Base-by-base conservation (phyloP, 495 filamentous ascomycete genomes). In the Neurospora sp. region DNA sequence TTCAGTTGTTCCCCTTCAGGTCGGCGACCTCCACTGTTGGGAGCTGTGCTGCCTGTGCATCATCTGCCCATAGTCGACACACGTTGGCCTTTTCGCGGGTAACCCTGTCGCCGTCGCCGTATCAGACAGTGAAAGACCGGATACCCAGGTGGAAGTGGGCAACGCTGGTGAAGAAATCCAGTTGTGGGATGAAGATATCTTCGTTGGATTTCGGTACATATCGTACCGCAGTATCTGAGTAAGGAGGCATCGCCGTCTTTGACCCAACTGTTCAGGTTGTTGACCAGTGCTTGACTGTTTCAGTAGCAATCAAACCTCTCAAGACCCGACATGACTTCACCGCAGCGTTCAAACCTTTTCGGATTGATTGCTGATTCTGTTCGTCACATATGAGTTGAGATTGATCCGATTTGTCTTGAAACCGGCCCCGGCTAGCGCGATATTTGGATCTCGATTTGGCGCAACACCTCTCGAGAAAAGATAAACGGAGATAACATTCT, bases 401-500 rank as follows among this genome's bases (percentile, higher is more conserved):
- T 35, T 61, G 53, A 61, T 66, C 53, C 18, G 53, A 18, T 66
- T 66, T 66, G 22, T 66, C 53, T 66, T 66, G 53, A 66, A 35
- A 66, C 53, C 27, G 14, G 53, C 53, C 53, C 53, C 14, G 6
- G 42, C 37, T 69, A 69, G 61, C 38, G 73, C 31, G 70, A 66
- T 72, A 72, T 68, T 44, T 46, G 69, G 72, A 78, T 76, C 76
- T 76, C 75, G 75, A 78, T 78, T 73, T 69, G 70, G 74, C 59
- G 69, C 73, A 59, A 37, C 75, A 46, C 70, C 66, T 66, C 53
- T 61, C 14, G 53, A 66, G 27, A 66, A 66, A 61, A 66, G 12
- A 35, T 66, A 16, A 18, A 35, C 53, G 53, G 14, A 66, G 53
- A 66, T 35, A 66, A 66, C 27, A 18, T 66, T 66, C 53, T 66